A percentile compares a stretch with the other conserved stretches of the same genome.
These are phyloP conservation scores for Cryptococcus sp. DNA, from an alignment of 1,284 basidiomycete species.

Conservation along the genomic window DNA sequence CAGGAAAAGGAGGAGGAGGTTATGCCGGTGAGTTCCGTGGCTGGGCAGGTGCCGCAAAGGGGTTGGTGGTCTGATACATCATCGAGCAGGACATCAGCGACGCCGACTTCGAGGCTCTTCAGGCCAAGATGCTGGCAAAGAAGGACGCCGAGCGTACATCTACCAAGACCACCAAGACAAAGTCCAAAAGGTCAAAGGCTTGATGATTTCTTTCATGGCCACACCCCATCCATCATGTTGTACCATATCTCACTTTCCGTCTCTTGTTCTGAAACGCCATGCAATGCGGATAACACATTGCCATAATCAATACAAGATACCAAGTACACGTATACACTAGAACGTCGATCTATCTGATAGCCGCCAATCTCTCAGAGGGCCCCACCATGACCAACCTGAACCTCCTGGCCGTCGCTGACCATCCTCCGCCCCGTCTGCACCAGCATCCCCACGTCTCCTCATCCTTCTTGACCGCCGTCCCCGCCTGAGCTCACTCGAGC, in stretches of 20 bases:
- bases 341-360: constrained; percentile 26
- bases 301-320: background rate
- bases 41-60: background rate
- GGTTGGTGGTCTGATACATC: background rate
- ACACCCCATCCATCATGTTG: background rate
- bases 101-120: constrained; percentile 44
- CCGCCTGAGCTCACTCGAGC: constrained; percentile 3
- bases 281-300: background rate
- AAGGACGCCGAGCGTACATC: constrained; percentile 15
- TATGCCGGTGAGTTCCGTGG: constrained; percentile 22
- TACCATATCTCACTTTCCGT: background rate
- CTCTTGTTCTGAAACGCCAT: background rate
- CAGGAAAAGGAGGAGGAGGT: constrained; percentile 13
- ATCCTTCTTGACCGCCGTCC: background rate
- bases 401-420: constrained; percentile 12
- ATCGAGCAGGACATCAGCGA: constrained; percentile 39
- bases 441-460: constrained; percentile 9
- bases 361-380: constrained; percentile 45
- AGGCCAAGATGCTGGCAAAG: constrained; percentile 42
- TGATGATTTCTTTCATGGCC: background rate
- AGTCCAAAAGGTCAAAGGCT: constrained; percentile 3
- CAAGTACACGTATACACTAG: constrained; percentile 1
- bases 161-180: constrained; percentile 4
- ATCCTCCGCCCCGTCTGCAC: background rate
- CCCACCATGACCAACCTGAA: constrained; percentile 46